Evolutionary conservation across 352 stramenopile species (phyloP), one percentile per base, ranked within the genome.

Genomic region (Phytophthora vignae): DNA sequence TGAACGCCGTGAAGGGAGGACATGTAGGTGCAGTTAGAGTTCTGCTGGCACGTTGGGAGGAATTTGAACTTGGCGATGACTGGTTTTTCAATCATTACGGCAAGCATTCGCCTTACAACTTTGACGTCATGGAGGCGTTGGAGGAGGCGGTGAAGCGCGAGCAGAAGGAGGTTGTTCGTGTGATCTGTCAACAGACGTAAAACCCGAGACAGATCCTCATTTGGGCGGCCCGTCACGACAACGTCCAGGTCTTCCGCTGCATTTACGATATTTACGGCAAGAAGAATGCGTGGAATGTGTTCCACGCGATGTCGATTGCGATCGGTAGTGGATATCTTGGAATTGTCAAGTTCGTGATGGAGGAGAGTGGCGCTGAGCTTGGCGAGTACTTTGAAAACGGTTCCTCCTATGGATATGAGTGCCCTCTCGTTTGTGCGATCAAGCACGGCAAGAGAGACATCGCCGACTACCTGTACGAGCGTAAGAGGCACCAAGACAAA

Each of bases 291-390:
- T 44, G 55, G 29, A 10, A 11, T 33, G 29, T 33, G 29, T 33
- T 33, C 29, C 29, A 33, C 29, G 29, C 33, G 33, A 60, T 60
- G 55, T 19, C 48, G 6, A 60, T 49, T 33, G 55, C 33, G 11
- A 46, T 60, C 50, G 33, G 48, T 33, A 31, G 55, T 60, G 55
- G 55, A 50, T 53, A 17, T 50, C 55, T 61, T 12, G 19, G 15
- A 8, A 49, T 60, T 49, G 54, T 60, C 52, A 57, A 55, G n/a
- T 59, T 59, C 46, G n/a, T 64, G 27, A 48, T 55, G 12, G 48
- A 49, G 4, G 25, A 44, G 11, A 36, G 58, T 29, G 42, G 58
- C 19, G 40, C n/a, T 17, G 42, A 27, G n/a, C 10, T 64, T 22
- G 22, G 53, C 8, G 40, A 54, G 7, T 64, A 29, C 42, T 11